phyloP scores from a whole-genome alignment of 106 monocot genomes.

The Acorus calamus region DNA sequence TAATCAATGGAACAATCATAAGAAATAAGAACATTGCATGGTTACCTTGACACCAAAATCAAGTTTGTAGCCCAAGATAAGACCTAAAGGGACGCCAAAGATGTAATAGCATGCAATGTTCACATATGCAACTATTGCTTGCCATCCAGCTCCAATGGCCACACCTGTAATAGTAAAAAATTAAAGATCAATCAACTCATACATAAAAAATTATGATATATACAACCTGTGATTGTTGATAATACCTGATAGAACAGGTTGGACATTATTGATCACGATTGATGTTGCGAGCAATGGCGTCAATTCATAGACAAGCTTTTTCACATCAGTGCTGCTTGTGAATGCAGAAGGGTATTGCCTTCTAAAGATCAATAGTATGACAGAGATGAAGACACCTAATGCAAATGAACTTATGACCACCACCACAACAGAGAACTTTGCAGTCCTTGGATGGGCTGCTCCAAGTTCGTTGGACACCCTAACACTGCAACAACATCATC shows the following conservation, averaged over 20 bases:
- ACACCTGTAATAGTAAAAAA: constrained; percentile 15
- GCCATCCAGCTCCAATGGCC: constrained; percentile 42
- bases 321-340: constrained; percentile 21
- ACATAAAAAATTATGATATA: too few species aligned
- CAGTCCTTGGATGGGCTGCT: constrained; percentile 29
- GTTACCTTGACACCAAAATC: constrained; percentile 16
- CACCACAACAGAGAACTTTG: constrained; percentile 32
- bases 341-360: constrained; percentile 23
- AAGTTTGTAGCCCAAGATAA: constrained; percentile 12
- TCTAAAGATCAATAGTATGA: constrained; percentile 12
- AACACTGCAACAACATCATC: constrained; percentile 19
- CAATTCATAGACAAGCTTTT: constrained; percentile 16
- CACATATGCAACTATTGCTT: constrained; percentile 26
- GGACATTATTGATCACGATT: constrained; percentile 21
- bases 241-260: constrained; percentile 35
- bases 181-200: too few species aligned
- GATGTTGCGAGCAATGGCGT: constrained; percentile 31
- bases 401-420: constrained; percentile 22
- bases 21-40: too few species aligned
- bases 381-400: constrained; percentile 4
- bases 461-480: constrained; percentile 49
- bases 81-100: constrained; percentile 17
- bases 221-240: too few species aligned
- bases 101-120: constrained; percentile 26
- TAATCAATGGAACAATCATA: too few species aligned